Conservation (phyloP, 768 basidiomycete genomes). For the Boletus rufocinnamomeus region DNA sequence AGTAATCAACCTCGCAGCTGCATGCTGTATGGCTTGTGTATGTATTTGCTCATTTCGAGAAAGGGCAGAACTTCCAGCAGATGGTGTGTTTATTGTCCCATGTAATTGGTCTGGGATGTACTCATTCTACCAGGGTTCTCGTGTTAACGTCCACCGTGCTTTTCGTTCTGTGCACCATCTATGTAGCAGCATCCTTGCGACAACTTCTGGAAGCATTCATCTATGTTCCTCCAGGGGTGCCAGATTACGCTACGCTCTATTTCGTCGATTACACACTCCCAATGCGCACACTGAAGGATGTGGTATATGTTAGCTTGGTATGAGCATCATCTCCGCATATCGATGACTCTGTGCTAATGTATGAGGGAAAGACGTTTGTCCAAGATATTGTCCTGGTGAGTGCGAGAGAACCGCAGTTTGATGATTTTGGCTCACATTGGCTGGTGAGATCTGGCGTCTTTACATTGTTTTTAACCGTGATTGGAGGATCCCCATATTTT, state of each 20-base stretch:
- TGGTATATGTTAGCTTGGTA: constrained; percentile 19
- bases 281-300: constrained; percentile 17
- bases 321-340: background rate
- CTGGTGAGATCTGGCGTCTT: constrained; percentile 24
- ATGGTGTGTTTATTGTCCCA: background rate
- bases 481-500: constrained; percentile 22
- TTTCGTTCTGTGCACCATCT: constrained; percentile 12
- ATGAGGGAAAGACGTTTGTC: constrained; percentile 10
- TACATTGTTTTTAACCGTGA: constrained; percentile 24
- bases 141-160: constrained; percentile 15
- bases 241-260: constrained; percentile 15
- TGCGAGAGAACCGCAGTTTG: background rate
- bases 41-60: constrained; percentile 15
- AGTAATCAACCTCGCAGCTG: constrained; percentile 7
- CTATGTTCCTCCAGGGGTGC: constrained; percentile 7
- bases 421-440: background rate
- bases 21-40: constrained; percentile 16
- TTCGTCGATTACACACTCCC: constrained; percentile 13
- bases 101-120: background rate
- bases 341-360: background rate
- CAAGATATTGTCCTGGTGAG: constrained; percentile 22
- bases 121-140: constrained; percentile 12
- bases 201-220: constrained; percentile 22
- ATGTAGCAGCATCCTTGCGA: constrained; percentile 17
- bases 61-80: background rate